Evolutionary conservation across 1,284 basidiomycete genomes (phyloP).

Genomic region (Sporisorium reilianum): DNA sequence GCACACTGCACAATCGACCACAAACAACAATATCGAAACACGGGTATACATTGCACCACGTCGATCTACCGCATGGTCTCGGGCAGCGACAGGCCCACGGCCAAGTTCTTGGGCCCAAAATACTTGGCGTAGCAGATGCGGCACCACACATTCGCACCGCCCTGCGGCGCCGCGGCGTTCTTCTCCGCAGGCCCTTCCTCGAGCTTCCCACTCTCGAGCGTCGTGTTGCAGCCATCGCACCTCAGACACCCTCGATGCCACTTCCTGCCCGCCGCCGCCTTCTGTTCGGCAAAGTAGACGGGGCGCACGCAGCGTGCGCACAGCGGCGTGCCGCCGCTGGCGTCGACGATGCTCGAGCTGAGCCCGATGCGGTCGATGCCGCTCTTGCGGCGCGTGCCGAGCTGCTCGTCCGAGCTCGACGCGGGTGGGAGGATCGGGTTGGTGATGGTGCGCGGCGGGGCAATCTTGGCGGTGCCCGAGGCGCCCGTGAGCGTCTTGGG

Average conservation of each 20-base stretch:
- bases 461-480: constrained; percentile 46
- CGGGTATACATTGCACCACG: not conserved
- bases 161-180: constrained; percentile 17
- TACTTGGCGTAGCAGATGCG: constrained; percentile 65
- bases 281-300: constrained; percentile 68
- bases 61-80: constrained; percentile 48
- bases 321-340: constrained; percentile 58
- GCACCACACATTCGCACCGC: constrained; percentile 63
- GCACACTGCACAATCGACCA: not conserved
- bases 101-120: constrained; percentile 53
- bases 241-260: constrained; percentile 67
- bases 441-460: constrained; percentile 33
- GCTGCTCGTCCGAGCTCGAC: constrained; percentile 8
- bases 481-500: constrained; percentile 49
- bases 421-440: not conserved
- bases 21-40: not conserved
- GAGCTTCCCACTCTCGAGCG: constrained; percentile 61
- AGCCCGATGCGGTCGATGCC: constrained; percentile 54
- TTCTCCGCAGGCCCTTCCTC: constrained; percentile 60
- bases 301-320: constrained; percentile 62
- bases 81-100: constrained; percentile 44
- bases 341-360: constrained; percentile 47
- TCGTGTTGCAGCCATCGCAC: constrained; percentile 65
- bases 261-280: constrained; percentile 59
- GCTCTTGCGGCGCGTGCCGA: constrained; percentile 20